These are phyloP conservation scores for Curvularia sp. DNA, from an alignment of 2,329 filamentous ascomycete genomes.

Conservation along the genomic window DNA sequence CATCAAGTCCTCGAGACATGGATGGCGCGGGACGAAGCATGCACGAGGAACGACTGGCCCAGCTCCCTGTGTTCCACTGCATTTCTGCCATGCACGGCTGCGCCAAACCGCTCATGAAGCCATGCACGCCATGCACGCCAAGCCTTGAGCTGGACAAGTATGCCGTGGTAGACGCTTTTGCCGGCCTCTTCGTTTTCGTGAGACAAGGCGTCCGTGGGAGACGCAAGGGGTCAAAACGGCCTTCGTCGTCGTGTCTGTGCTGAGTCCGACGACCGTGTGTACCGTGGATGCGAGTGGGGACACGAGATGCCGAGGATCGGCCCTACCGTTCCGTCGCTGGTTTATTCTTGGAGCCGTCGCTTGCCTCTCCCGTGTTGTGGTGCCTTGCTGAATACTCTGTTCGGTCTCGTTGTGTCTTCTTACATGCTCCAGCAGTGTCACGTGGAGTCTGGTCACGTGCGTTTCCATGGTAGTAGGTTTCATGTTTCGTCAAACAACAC, in stretches of 20 bases:
- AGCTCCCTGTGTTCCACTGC: slow-evolving; percentile 17
- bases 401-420: too few species aligned
- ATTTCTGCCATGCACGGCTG: slow-evolving; percentile 8
- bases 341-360: slow-evolving; percentile 1
- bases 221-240: slow-evolving; percentile 6
- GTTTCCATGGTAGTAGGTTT: not conserved
- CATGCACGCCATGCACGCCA: slow-evolving; percentile 3
- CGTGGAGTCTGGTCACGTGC: not conserved
- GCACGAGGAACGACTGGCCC: slow-evolving; percentile 19
- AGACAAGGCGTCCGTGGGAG: not conserved
- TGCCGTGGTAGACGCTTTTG: slow-evolving; percentile 3
- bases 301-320: slow-evolving; percentile 2
- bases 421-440: not conserved
- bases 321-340: slow-evolving; percentile 2
- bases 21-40: slow-evolving; percentile 23
- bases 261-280: not conserved
- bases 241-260: not conserved
- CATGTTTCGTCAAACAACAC: too few species aligned
- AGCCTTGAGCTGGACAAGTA: not conserved
- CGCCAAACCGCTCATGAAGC: slow-evolving; percentile 7
- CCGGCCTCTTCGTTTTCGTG: not conserved
- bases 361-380: not conserved
- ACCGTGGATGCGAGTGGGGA: not conserved
- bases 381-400: not conserved
- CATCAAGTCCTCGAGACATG: slow-evolving; percentile 13